Evolutionary conservation across 208 protist genomes (phyloP), one percentile per base, ranked within the genome.

Genomic region (Leptomonas pyrrhocoris): DNA sequence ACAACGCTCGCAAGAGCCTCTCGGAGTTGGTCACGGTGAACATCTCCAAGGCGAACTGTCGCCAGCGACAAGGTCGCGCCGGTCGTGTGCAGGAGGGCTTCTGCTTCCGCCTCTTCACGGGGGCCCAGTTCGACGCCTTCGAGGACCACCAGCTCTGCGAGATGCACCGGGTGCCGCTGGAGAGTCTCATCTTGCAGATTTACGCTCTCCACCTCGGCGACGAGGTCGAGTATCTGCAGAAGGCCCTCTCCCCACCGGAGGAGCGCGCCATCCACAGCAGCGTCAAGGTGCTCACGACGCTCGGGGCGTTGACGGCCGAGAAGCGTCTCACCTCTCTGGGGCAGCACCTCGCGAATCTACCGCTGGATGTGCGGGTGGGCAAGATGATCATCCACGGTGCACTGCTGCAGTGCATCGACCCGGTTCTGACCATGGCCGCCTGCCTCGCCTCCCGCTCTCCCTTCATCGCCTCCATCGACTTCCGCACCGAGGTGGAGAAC

Each of bases 371-470:
- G 55, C 82, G 86, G 49, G 73, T 98, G 21, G 95, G 93, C 13
- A 98, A 98, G 73, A 97, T 99, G 94, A 94, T 98, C 60, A 90
- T 98, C n/a, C 97, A 96, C 74, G 94, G 90, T 51, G 92, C 90
- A 21, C 81, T 99, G 23, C 88, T 99, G 45, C 78, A 95, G 45
- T 99, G 98, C 86, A 30, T 99, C 19, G 97, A 99, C 73, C 97
- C 97, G 9, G 89, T 98, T 23, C 77, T 99, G 31, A 99, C 97
- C 15, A 98, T 99, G 64, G 97, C 97, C 11, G 98, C 98, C 0
- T 92, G 86, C 67, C 77, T 97, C 4, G 77, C 84, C 19, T 77
- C 88, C 12, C 92, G 94, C 21, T 88, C 85, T 56, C 96, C 96
- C 13, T 98, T 99, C 73, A 53, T 98, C 23, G 77, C 89, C 12